Conservation (phyloP, 83 land plant species). For the Larix sibirica region DNA sequence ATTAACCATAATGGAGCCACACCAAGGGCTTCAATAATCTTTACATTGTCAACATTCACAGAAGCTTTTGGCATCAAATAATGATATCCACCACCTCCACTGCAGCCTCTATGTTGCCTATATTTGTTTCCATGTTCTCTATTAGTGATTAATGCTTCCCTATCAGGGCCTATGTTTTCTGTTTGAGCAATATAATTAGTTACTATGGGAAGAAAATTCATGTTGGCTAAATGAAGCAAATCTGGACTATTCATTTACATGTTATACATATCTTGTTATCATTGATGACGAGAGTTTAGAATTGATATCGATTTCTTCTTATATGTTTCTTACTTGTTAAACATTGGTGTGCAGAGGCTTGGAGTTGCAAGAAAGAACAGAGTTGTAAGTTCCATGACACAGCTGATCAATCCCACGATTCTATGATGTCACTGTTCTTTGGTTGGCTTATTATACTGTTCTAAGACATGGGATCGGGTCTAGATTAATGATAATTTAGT, state of each 20-base stretch:
- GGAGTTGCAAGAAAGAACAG: conserved; percentile 8
- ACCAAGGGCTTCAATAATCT: too few species aligned
- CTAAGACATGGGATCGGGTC: not conserved
- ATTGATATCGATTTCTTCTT: not conserved
- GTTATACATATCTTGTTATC: not conserved
- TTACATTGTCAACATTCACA: too few species aligned
- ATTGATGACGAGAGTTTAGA: not conserved
- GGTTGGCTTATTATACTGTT: not conserved
- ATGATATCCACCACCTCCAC: too few species aligned
- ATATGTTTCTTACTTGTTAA: not conserved
- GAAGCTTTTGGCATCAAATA: too few species aligned
- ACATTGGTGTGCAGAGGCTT: conserved; percentile 6
- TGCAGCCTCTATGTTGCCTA: too few species aligned
- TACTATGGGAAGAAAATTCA: not conserved
- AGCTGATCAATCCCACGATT: not conserved
- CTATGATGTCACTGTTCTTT: not conserved
- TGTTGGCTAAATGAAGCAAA: not conserved
- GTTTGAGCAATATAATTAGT: not conserved
- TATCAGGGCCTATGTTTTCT: too few species aligned
- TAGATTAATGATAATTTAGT: not conserved
- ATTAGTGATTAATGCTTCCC: not conserved
- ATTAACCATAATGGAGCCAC: too few species aligned
- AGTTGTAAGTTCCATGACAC: conserved; percentile 10
- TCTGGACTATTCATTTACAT: not conserved
- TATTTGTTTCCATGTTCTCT: not conserved